A percentile compares a stretch with the other conserved stretches of the same genome.
Conservation (phyloP, 768 basidiomycete species). For the Arthromyces matolae region DNA sequence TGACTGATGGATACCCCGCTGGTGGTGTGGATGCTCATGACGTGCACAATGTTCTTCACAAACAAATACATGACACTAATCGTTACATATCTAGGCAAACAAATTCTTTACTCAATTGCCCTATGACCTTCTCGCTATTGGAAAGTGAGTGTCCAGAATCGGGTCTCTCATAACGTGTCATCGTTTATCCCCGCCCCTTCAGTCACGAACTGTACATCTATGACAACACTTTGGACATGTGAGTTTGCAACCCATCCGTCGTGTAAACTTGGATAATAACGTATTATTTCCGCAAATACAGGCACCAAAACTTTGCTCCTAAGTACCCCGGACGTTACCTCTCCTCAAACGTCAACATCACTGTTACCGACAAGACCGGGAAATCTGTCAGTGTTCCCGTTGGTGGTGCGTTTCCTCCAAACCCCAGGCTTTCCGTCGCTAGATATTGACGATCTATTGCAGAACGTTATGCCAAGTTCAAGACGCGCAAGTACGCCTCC, state of each 20-base stretch:
- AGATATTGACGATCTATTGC: not conserved
- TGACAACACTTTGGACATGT: constrained; percentile 66
- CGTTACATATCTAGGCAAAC: constrained; percentile 52
- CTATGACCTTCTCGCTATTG: constrained; percentile 81
- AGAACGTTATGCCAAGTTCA: constrained; percentile 71
- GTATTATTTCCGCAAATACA: constrained; percentile 18
- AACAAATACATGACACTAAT: not conserved
- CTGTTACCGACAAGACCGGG: constrained; percentile 40
- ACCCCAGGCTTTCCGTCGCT: not conserved
- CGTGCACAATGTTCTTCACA: constrained; percentile 30
- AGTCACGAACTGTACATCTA: constrained; percentile 85
- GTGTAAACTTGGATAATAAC: no score
- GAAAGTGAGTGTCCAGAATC: constrained; percentile 52
- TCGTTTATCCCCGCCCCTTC: constrained; percentile 35
- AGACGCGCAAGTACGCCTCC: constrained; percentile 56
- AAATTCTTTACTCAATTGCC: constrained; percentile 69
- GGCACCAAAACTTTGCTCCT: constrained; percentile 61
- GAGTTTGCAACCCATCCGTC: constrained; percentile 6
- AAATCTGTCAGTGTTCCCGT: constrained; percentile 33
- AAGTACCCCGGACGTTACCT: constrained; percentile 71
- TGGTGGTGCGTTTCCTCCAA: constrained; percentile 27
- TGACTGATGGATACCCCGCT: constrained; percentile 70
- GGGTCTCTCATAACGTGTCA: constrained; percentile 35
- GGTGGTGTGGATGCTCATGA: constrained; percentile 74
- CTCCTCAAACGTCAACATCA: constrained; percentile 84